Base-by-base conservation (phyloP, 2,329 filamentous ascomycete species). In the Incumbomyces delicatus region DNA sequence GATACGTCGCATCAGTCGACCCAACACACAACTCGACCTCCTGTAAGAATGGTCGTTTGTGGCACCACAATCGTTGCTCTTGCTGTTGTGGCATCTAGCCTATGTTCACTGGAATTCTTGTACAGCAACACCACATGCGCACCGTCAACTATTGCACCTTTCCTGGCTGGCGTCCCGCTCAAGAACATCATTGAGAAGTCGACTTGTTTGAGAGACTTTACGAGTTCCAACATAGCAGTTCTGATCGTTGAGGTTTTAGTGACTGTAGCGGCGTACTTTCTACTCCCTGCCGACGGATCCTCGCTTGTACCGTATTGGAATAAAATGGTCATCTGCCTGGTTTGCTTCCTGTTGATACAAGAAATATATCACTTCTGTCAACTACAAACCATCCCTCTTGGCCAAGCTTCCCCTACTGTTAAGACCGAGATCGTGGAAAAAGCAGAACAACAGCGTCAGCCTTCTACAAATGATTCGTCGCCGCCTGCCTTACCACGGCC, bases 331-430 rank as follows among this genome's bases (percentile, higher is more conserved):
- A 53, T 56, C 31, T 50, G 48, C 3, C 40, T 40, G 13, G 47
- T 54, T 2, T 50, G 48, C 33, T 36, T 56, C 11, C 42, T 54
- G 16, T 46, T 56, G 29, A 48, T 53, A 13, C 52, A 54, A 27
- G 50, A 54, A 41, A 31, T 35, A 16, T 36, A 22, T 20, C 38
- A 42, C n/a, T 34, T 17, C 17, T 46, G 41, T 33, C 30, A 35
- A 17, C 16, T 41, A 5, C 27, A 37, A 35, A 41, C 29, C 46
- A 27, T 13, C 17, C 29, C 10, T 2, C 10, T 30, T 2, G 30
- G 47, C 48, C 17, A 33, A 33, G 13, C 38, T 18, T 34, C 37
- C 13, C 12, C 33, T 20, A 27, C 40, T 42, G 35, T n/a, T 2
- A 27, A 36, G 17, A 14, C 13, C 33, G n/a, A 37, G 14, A 41